Conservation (phyloP, 805 yeast species). For the Lachancea nothofagi region DNA sequence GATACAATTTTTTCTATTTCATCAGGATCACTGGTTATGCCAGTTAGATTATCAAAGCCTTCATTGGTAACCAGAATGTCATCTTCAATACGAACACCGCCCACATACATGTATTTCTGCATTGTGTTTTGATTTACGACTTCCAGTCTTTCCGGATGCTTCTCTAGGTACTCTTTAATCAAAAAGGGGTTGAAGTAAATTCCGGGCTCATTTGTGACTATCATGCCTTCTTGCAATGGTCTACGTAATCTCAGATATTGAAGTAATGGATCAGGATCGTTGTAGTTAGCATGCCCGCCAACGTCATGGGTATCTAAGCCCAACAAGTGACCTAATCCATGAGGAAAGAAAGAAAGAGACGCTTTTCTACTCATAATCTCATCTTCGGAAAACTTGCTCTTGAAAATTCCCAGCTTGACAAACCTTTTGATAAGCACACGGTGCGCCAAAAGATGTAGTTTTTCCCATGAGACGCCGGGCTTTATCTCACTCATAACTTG, state of each 20-base stretch:
- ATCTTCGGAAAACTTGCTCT: conserved; percentile 45
- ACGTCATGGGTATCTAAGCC: conserved; percentile 98
- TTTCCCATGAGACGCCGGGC: conserved; percentile 86
- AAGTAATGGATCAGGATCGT: conserved; percentile 73
- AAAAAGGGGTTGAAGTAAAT: conserved; percentile 82
- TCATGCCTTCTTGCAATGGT: conserved; percentile 66
- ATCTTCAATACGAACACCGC: conserved; percentile 98
- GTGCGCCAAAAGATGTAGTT: conserved; percentile 76
- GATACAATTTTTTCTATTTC: conserved; percentile 76
- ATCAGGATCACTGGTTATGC: conserved; percentile 77
- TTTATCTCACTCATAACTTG: conserved; percentile 64
- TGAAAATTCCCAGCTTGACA: conserved; percentile 69
- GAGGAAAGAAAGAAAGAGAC: conserved; percentile 83
- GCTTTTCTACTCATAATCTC: conserved; percentile 68
- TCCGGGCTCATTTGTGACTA: conserved; percentile 93
- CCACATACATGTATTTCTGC: conserved; percentile 76
- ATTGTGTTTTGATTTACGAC: conserved; percentile 62
- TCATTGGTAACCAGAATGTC: conserved; percentile 71
- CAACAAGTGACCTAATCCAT: conserved; percentile 88
- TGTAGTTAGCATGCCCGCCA: conserved; percentile 81
- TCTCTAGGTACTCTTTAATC: conserved; percentile 54
- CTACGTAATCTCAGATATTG: conserved; percentile 79
- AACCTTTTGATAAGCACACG: conserved; percentile 66
- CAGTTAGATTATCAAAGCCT: conserved; percentile 79
- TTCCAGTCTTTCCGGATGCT: conserved; percentile 40